Evolutionary conservation across 352 stramenopile species (phyloP), one percentile per base, ranked within the genome.

Genomic region (Phytophthora cajani): DNA sequence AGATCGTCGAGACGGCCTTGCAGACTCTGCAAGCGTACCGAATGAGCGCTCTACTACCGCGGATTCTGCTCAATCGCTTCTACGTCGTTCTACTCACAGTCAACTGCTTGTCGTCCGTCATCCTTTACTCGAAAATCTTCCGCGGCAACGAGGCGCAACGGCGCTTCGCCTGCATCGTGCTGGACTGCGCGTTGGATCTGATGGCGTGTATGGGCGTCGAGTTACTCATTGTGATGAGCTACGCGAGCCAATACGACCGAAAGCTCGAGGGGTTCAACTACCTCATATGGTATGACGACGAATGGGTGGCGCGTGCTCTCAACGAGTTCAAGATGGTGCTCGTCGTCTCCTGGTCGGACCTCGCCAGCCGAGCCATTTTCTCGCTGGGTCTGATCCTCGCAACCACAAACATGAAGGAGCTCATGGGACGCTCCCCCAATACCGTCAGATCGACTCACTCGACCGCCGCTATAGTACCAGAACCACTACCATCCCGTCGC

Each of bases 251-350:
- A 4, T 77, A 77, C 42, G 44, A 69, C 14, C 1, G n/a, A 10
- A 3, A 56, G 5, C 21, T 72, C 0, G n/a, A 27, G 19, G 69
- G 70, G 14, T 80, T 80, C 57, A 11, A 57, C 14, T 11, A 56
- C 5, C 16, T 17, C 3, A 19, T 68, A 1, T 80, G 73, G 73
- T 72, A 77, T 50, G 10, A 80, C 38, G 73, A 80, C 23, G 58
- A 76, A n/a, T 81, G 74, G 70, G 51, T 68, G 2, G 69, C 66
- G 10, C 58, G 67, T 47, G 62, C 62, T 21, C 14, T 78, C 5
- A 75, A 78, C 23, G 69, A 80, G 44, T 52, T 78, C 49, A 62
- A 68, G 21, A 66, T 78, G 46, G 49, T 78, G 1, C 40, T 78
- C 10, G 59, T 80, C 0, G 58, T 70, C 32, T 80, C 74, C 1